These are phyloP conservation scores for Pestalotiopsis sp. DNA, from an alignment of 2,329 filamentous ascomycete species.

Conservation along the genomic window DNA sequence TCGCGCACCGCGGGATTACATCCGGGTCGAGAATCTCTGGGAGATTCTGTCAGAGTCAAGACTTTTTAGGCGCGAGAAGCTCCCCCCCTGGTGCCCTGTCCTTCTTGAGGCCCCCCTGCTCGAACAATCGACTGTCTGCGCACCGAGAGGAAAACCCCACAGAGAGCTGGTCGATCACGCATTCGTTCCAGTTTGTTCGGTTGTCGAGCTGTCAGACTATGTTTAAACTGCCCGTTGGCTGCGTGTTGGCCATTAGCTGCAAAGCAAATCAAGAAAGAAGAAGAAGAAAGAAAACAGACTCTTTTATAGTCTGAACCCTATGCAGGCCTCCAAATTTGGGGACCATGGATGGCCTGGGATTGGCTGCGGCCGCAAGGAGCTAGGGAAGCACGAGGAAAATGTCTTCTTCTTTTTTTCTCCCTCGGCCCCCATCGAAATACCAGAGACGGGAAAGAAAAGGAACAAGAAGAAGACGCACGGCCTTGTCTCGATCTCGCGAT, in stretches of 20 bases:
- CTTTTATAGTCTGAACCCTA: neutral
- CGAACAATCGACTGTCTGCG: neutral
- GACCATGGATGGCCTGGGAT: neutral
- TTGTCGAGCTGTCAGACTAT: neutral
- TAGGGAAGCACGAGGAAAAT: neutral
- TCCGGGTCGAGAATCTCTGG: neutral
- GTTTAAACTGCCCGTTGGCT: neutral
- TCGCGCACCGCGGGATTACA: neutral
- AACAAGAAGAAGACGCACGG: too few relatives aligned
- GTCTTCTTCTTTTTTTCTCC: too few relatives aligned
- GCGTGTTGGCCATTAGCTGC: neutral
- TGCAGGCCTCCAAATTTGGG: neutral
- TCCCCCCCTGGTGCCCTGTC: neutral
- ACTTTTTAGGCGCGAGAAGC: neutral
- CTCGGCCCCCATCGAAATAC: too few relatives aligned
- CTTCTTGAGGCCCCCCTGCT: neutral
- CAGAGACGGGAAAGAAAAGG: too few relatives aligned
- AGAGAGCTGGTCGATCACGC: neutral
- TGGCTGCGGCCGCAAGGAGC: neutral
- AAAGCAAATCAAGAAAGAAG: neutral
- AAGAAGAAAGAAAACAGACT: neutral
- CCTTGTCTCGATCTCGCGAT: too few relatives aligned
- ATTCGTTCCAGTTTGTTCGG: neutral
- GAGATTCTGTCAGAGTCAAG: neutral
- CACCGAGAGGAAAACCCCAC: neutral